A percentile compares a stretch with the other conserved stretches of the same genome.
phyloP scores from a whole-genome alignment of 306 rosid genomes.

The Medicago truncatula region DNA sequence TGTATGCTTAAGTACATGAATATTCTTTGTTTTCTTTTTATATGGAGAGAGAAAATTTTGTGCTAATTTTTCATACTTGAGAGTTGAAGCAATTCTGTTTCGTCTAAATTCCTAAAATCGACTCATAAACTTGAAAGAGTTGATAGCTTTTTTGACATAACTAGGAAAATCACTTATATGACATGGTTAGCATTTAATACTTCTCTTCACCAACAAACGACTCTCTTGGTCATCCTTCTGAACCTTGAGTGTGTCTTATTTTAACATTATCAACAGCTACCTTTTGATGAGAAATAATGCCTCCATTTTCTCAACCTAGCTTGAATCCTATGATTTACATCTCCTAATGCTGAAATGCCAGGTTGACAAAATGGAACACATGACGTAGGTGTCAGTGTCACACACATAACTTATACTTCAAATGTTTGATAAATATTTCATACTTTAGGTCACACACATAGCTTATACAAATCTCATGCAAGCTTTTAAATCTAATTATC shows the following conservation, averaged over 20 bases:
- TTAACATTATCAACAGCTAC: conserved; percentile 14
- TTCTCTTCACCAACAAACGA: not conserved
- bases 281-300: too few species aligned
- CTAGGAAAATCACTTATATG: conserved; percentile 1
- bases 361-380: too few species aligned
- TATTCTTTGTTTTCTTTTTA: conserved; percentile 4
- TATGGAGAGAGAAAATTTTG: not conserved
- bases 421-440: too few species aligned
- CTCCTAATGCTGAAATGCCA: too few species aligned
- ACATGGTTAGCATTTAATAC: conserved; percentile 1
- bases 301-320: not conserved
- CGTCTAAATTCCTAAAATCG: not conserved
- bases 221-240: too few species aligned
- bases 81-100: not conserved
- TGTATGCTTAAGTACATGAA: conserved; percentile 5
- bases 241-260: not conserved
- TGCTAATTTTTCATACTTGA: conserved; percentile 8
- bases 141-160: conserved; percentile 19
- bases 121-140: conserved; percentile 21
- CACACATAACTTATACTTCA: too few species aligned
- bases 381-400: too few species aligned
- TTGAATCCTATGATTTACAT: not conserved
- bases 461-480: conserved; percentile 1
- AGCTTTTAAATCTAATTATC: conserved; percentile 11
- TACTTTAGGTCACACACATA: too few species aligned